Evolutionary conservation across 352 stramenopile species (phyloP).

Genomic region (Globisporangium cylindrosporum): DNA sequence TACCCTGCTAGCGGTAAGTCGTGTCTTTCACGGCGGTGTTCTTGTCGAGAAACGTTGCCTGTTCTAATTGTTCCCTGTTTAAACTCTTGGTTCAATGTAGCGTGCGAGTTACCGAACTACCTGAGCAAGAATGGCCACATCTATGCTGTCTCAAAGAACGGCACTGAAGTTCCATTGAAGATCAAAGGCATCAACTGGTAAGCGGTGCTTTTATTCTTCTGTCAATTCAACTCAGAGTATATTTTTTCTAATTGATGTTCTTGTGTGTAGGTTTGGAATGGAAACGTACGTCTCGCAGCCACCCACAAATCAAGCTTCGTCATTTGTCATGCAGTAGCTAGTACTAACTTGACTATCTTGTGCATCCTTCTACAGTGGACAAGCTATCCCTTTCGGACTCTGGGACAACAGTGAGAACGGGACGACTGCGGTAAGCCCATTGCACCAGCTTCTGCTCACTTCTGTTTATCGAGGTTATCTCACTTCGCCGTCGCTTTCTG

Average conservation of each 20-base stretch:
- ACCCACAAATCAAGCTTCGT: background rate
- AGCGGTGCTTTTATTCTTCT: background rate
- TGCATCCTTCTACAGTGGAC: slow-evolving; percentile 20
- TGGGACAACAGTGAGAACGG: slow-evolving; percentile 73
- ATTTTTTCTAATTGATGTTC: background rate
- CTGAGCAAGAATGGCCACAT: slow-evolving; percentile 68
- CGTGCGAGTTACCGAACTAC: slow-evolving; percentile 66
- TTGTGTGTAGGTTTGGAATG: slow-evolving; percentile 42
- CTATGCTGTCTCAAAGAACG: slow-evolving; percentile 49
- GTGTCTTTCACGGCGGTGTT: background rate
- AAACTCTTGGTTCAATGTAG: background rate
- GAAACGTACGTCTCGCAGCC: slow-evolving; percentile 37
- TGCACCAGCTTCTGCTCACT: background rate
- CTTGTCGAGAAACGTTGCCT: background rate
- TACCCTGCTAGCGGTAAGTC: slow-evolving; percentile 46
- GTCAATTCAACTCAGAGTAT: background rate
- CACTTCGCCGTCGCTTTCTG: background rate
- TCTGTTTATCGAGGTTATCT: background rate
- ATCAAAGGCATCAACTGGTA: slow-evolving; percentile 82
- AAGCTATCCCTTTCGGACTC: slow-evolving; percentile 67
- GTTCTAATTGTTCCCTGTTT: background rate
- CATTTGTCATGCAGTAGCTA: background rate
- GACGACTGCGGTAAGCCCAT: slow-evolving; percentile 47
- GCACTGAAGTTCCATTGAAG: slow-evolving; percentile 44
- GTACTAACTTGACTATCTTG: background rate